These are phyloP conservation scores for Rachicladosporium sp. DNA, from an alignment of 2,329 filamentous ascomycete genomes.

Conservation along the genomic window DNA sequence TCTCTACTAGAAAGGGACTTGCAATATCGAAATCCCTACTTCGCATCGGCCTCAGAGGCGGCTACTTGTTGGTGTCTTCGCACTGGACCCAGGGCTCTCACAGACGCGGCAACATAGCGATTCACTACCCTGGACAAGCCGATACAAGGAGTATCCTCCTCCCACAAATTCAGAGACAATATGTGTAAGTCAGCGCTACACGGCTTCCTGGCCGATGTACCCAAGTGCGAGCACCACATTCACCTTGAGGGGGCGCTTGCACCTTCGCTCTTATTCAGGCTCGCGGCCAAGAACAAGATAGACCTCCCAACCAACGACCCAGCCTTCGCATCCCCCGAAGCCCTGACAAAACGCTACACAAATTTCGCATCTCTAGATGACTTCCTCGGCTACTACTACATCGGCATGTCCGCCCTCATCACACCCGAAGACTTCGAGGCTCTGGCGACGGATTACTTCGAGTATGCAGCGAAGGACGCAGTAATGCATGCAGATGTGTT, in stretches of 20 bases:
- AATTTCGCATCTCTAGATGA: constrained; percentile 60
- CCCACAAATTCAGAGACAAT: too few relatives aligned
- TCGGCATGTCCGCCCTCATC: constrained; percentile 58
- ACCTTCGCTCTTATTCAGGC: constrained; percentile 55
- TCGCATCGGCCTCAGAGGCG: too few relatives aligned
- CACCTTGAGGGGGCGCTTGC: constrained; percentile 67
- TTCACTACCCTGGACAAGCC: too few relatives aligned
- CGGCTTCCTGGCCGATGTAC: constrained; percentile 1
- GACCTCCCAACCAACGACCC: constrained; percentile 43
- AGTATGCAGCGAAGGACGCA: constrained; percentile 49
- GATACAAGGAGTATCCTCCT: too few relatives aligned
- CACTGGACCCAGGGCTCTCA: too few relatives aligned
- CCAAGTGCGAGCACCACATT: constrained; percentile 70
- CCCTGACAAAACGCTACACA: constrained; percentile 52
- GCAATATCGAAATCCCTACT: too few relatives aligned
- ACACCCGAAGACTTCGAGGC: constrained; percentile 57
- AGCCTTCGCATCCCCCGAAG: constrained; percentile 48
- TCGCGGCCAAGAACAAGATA: constrained; percentile 56
- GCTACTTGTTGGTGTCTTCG: too few relatives aligned
- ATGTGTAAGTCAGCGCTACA: not conserved
- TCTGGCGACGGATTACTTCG: constrained; percentile 60
- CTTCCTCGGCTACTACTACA: constrained; percentile 69
- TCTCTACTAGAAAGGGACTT: too few relatives aligned
- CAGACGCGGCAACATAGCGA: too few relatives aligned
- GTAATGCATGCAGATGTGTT: constrained; percentile 66